A percentile compares a stretch with the other conserved stretches of the same genome.
phyloP scores from a whole-genome alignment of 2,329 filamentous ascomycete genomes.

The Nemania sp. region DNA sequence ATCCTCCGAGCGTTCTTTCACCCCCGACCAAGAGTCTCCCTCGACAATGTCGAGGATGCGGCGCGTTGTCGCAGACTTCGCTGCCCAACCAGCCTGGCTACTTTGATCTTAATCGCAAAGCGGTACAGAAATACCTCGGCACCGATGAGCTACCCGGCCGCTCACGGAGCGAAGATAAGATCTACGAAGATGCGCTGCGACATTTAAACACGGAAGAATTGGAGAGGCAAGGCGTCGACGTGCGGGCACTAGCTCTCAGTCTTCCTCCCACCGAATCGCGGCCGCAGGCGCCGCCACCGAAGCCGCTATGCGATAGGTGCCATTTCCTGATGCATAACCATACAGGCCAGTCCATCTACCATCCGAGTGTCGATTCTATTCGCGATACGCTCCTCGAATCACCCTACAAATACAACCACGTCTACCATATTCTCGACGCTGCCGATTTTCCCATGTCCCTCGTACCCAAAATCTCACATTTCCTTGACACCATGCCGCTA shows the following conservation, averaged over 20 bases:
- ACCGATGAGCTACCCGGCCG: constrained; percentile 34
- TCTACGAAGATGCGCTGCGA: constrained; percentile 52
- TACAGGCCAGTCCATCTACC: constrained; percentile 70
- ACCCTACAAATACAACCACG: constrained; percentile 86
- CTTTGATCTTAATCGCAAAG: constrained; percentile 56
- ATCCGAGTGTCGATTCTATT: constrained; percentile 80
- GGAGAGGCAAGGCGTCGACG: constrained; percentile 51
- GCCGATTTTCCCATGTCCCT: constrained; percentile 97
- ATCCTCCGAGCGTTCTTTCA: not conserved
- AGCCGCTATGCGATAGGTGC: constrained; percentile 82
- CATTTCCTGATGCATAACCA: constrained; percentile 80
- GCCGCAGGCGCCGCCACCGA: constrained; percentile 35
- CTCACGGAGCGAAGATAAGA: constrained; percentile 46
- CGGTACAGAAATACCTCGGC: constrained; percentile 53
- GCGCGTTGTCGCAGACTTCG: constrained; percentile 62
- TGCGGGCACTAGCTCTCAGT: constrained; percentile 42
- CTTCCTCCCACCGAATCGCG: constrained; percentile 28
- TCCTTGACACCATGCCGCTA: constrained; percentile 72
- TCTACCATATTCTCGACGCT: constrained; percentile 94
- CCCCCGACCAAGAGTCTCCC: constrained; percentile 48
- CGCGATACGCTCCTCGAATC: constrained; percentile 85
- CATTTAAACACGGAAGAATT: constrained; percentile 48
- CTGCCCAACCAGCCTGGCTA: constrained; percentile 58
- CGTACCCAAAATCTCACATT: constrained; percentile 71
- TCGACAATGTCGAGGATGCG: constrained; percentile 64